Evolutionary conservation across 2,329 filamentous ascomycete genomes (phyloP).

Genomic region (Sporothrix pseudoabietina): DNA sequence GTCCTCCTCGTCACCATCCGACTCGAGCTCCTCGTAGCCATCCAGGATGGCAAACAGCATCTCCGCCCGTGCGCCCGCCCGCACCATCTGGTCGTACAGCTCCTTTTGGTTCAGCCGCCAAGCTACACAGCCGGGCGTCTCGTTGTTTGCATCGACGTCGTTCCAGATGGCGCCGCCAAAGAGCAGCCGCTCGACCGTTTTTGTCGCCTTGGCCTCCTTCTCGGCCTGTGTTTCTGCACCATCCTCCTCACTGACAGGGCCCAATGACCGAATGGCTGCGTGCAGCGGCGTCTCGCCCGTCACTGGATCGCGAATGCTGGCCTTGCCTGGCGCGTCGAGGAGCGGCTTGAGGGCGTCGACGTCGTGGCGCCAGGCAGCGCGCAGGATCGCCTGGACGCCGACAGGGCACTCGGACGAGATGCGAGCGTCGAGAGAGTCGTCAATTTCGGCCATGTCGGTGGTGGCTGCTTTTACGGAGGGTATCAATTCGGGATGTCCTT

Average conservation of each 20-base stretch:
- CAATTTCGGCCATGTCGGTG: conserved; percentile 39
- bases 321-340: conserved; percentile 61
- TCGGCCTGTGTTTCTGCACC: neutral
- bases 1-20: conserved; percentile 54
- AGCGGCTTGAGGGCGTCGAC: conserved; percentile 67
- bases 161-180: conserved; percentile 96
- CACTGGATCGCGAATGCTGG: conserved; percentile 79
- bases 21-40: conserved; percentile 73
- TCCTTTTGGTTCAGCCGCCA: conserved; percentile 65
- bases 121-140: conserved; percentile 91
- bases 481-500: too few relatives aligned
- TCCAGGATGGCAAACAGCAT: conserved; percentile 80
- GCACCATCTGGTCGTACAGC: conserved; percentile 81
- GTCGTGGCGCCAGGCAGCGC: conserved; percentile 62
- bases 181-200: conserved; percentile 74
- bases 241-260: neutral
- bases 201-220: conserved; percentile 46
- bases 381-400: conserved; percentile 54
- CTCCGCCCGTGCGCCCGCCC: conserved; percentile 89
- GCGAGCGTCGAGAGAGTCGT: conserved; percentile 56
- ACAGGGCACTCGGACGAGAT: conserved; percentile 57
- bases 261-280: conserved; percentile 73
- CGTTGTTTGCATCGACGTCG: conserved; percentile 79
- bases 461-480: neutral
- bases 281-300: conserved; percentile 89